These are phyloP conservation scores for Saururus chinensis DNA, from an alignment of 164 flowering plant species.

Conservation along the genomic window DNA sequence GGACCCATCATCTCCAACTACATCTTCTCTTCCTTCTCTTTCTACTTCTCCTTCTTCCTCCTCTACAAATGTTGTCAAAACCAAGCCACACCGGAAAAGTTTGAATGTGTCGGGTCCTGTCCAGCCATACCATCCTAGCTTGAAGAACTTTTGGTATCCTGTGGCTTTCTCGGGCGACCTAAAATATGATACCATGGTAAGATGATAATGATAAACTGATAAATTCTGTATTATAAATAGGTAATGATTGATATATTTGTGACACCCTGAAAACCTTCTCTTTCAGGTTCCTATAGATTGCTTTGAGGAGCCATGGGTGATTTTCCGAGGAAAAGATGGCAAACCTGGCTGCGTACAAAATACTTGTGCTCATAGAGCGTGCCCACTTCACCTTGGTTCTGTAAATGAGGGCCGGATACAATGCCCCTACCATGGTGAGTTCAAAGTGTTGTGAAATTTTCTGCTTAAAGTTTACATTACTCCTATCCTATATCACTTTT, in stretches of 20 bases:
- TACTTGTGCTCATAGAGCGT: constrained; percentile 97
- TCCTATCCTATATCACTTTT: too few species aligned
- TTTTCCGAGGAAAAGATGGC: constrained; percentile 93
- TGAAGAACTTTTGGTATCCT: constrained; percentile 97
- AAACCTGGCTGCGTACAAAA: constrained; percentile 91
- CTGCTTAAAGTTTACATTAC: not conserved
- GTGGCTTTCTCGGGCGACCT: constrained; percentile 80
- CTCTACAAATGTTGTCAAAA: constrained; percentile 20
- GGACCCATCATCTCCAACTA: constrained; percentile 33
- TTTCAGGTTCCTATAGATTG: constrained; percentile 87
- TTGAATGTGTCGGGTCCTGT: constrained; percentile 89
- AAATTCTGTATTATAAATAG: not conserved
- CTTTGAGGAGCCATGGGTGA: constrained; percentile 93
- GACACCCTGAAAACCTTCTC: too few species aligned
- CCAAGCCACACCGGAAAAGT: constrained; percentile 31
- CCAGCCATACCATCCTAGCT: constrained; percentile 50
- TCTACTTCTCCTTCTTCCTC: constrained; percentile 1
- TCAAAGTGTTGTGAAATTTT: not conserved
- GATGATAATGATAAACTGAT: constrained; percentile 2
- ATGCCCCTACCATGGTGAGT: constrained; percentile 96
- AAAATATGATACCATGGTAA: constrained; percentile 89
- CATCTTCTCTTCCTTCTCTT: constrained; percentile 14
- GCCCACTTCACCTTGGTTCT: constrained; percentile 95
- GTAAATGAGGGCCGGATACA: constrained; percentile 88
- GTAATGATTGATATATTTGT: not conserved